Evolutionary conservation across 306 rosid species (phyloP), one percentile per base, ranked within the genome.

Genomic region (Glycine tomentella): DNA sequence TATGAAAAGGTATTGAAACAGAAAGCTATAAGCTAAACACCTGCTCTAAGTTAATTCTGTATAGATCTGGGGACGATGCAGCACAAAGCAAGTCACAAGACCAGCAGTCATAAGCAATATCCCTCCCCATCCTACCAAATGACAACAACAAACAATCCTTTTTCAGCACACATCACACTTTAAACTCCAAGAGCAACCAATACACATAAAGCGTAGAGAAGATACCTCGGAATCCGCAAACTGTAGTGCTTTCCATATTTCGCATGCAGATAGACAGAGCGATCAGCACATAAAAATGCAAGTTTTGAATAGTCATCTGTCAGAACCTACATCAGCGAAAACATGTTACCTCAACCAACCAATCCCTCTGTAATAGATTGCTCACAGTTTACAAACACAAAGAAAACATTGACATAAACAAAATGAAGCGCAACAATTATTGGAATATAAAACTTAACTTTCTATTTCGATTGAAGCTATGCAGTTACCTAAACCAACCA

Each of bases 11-110:
- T 15, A 46, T 25, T 2, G 31, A 25, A 25, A 25, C 31, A 25
- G 31, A 25, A 77, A 58, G 55, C 49, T 74, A 57, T 50, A 84
- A 71, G 75, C 53, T 42, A 14, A 78, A 46, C 69, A 95, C 99
- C 99, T 91, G 96, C 72, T 95, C 92, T 84, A 95, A 83, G 87
- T 93, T 95, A 46, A 95, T 93, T 87, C 99, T 87, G 84, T 95
- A 95, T 48, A 95, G 64, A 76, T 95, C 97, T 6, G 98, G 94
- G 50, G 97, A 95, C 17, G 99, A 95, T 14, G 98, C 97, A 53
- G 99, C 99, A 89, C 99, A 95, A 68, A 95, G 95, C 90, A 95
- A 88, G 85, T 95, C 99, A 71, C 96, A 93, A 36, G 99, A 89
- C 99, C 98, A 95, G 86, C 83, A 66, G 85, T 93, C 99, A 86